phyloP scores from a whole-genome alignment of 1,139 yeast species.

The Candida sp. region DNA sequence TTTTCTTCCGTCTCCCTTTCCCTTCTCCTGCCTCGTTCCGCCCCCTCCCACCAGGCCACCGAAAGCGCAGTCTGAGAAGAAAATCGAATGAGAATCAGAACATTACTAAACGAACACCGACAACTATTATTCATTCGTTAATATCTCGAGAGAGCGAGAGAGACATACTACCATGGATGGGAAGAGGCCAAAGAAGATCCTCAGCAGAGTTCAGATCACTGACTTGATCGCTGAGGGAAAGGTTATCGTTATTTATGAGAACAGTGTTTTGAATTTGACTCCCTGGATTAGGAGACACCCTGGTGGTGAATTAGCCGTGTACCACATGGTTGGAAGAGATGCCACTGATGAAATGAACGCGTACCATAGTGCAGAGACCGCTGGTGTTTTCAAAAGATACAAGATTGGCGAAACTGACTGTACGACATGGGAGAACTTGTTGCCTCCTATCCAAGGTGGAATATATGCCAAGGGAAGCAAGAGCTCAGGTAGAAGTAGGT shows the following conservation, averaged over 20 bases:
- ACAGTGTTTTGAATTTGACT: conserved; percentile 66
- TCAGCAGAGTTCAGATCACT: conserved; percentile 26
- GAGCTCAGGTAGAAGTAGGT: conserved; percentile 1
- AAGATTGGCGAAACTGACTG: conserved; percentile 65
- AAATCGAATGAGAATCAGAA: conserved; percentile 1
- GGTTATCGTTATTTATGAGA: conserved; percentile 68
- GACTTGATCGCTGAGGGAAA: conserved; percentile 69
- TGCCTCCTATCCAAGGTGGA: conserved; percentile 94
- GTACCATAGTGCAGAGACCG: conserved; percentile 69
- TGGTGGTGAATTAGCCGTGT: conserved; percentile 87
- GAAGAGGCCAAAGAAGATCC: conserved; percentile 4
- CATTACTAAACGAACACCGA: not conserved
- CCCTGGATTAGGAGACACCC: conserved; percentile 80
- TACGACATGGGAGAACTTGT: conserved; percentile 67
- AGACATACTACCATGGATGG: not conserved
- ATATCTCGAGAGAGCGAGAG: not conserved
- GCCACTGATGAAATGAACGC: conserved; percentile 93
- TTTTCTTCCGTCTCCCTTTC: not conserved
- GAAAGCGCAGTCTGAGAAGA: not conserved
- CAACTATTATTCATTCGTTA: not conserved
- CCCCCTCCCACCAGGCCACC: not conserved
- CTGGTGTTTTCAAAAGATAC: conserved; percentile 53
- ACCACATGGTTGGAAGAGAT: conserved; percentile 86
- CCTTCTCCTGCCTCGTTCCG: not conserved
- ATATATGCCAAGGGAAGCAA: conserved; percentile 27